Conservation (phyloP, 441 rosid genomes). For the Gossypium lobatum region DNA sequence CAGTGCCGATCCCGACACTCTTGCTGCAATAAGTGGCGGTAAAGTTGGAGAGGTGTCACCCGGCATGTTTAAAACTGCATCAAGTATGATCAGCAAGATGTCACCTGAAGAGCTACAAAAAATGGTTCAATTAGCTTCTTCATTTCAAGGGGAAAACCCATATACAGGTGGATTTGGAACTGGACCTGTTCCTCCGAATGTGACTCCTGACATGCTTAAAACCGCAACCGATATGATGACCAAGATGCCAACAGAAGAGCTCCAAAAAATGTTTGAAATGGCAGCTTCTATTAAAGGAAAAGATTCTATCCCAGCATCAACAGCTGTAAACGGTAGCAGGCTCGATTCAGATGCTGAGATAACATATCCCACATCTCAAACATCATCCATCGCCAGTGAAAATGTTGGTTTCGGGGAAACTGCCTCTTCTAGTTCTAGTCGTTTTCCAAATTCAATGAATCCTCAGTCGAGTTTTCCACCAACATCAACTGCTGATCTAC, state of each 20-base stretch:
- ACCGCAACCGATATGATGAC: conserved; percentile 55
- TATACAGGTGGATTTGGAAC: conserved; percentile 35
- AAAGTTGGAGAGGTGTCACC: conserved; percentile 69
- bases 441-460: conserved; percentile 35
- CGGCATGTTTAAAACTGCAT: conserved; percentile 73
- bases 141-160: conserved; percentile 57
- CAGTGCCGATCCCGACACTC: conserved; percentile 60
- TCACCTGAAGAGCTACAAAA: conserved; percentile 80
- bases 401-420: conserved; percentile 35
- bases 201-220: conserved; percentile 60
- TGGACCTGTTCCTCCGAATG: conserved; percentile 31
- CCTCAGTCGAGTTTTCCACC: conserved; percentile 45
- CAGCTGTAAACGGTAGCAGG: conserved; percentile 20
- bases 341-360: conserved; percentile 24
- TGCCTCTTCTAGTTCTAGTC: conserved; percentile 39
- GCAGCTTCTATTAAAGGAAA: conserved; percentile 52
- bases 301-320: conserved; percentile 31
- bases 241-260: conserved; percentile 55
- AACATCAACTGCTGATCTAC: conserved; percentile 56
- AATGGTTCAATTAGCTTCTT: conserved; percentile 76
- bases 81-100: conserved; percentile 82
- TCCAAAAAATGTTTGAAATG: conserved; percentile 79
- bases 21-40: conserved; percentile 64
- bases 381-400: conserved; percentile 24
- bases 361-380: conserved; percentile 24